Evolutionary conservation across 352 stramenopile species (phyloP).

Genomic region (Pythium insidiosum): DNA sequence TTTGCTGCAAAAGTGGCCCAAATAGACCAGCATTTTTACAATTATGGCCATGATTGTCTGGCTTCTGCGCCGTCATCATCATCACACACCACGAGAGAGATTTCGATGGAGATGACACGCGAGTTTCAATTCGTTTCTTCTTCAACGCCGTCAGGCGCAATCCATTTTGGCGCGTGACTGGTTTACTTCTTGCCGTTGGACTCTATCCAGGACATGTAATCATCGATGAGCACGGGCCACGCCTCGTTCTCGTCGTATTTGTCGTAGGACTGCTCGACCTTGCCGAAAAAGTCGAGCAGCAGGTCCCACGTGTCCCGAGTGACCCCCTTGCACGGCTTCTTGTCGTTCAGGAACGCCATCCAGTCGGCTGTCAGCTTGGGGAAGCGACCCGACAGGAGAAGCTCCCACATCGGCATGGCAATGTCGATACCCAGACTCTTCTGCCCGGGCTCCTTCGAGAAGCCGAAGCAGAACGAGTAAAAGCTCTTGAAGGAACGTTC

Average conservation of each 20-base stretch:
- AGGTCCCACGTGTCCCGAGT: slow-evolving; percentile 85
- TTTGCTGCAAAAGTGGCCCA: too few species aligned
- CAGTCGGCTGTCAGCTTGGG: slow-evolving; percentile 60
- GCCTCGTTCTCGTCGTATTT: slow-evolving; percentile 88
- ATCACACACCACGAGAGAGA: too few species aligned
- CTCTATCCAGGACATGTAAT: slow-evolving; percentile 85
- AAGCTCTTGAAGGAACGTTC: slow-evolving; percentile 72
- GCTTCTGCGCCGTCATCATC: too few species aligned
- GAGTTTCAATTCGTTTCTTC: too few species aligned
- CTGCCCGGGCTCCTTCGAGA: slow-evolving; percentile 84
- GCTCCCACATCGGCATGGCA: slow-evolving; percentile 80
- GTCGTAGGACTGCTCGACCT: slow-evolving; percentile 68
- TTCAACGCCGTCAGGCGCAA: too few species aligned
- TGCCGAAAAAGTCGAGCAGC: slow-evolving; percentile 80
- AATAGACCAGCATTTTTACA: too few species aligned
- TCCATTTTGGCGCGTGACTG: too few species aligned
- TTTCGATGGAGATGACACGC: too few species aligned
- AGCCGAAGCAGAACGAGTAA: slow-evolving; percentile 84
- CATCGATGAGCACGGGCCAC: slow-evolving; percentile 86
- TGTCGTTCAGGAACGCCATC: slow-evolving; percentile 69
- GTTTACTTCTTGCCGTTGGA: slow-evolving; percentile 41
- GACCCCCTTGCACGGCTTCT: slow-evolving; percentile 71
- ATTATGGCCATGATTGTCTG: too few species aligned
- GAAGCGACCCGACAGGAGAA: slow-evolving; percentile 60
- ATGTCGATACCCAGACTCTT: slow-evolving; percentile 85